A percentile compares a stretch with the other conserved stretches of the same genome.
phyloP scores from a whole-genome alignment of 805 yeast genomes.

The Ogataea naganishii region DNA sequence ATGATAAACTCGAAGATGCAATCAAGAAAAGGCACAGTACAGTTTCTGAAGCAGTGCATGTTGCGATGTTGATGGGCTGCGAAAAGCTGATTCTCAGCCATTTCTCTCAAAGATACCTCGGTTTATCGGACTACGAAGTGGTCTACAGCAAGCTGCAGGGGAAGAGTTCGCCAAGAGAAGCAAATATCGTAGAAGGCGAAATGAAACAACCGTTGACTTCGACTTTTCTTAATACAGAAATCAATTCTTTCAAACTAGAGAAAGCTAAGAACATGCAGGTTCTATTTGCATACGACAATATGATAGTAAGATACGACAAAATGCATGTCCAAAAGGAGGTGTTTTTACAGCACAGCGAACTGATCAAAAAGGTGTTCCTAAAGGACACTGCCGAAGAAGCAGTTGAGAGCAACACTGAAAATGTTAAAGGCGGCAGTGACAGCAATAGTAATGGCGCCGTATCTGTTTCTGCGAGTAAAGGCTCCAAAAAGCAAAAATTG shows the following conservation, averaged over 20 bases:
- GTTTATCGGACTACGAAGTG: constrained; percentile 24
- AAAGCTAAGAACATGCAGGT: constrained; percentile 19
- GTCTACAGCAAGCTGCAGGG: too few relatives aligned
- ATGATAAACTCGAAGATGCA: constrained; percentile 72
- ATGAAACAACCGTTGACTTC: too few relatives aligned
- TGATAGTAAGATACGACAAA: constrained; percentile 38
- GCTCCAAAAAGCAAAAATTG: too few relatives aligned
- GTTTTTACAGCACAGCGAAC: constrained; percentile 12
- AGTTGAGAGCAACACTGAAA: too few relatives aligned
- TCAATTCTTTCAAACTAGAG: constrained; percentile 5
- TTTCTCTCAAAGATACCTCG: constrained; percentile 83
- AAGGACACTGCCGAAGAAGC: too few relatives aligned
- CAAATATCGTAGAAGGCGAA: too few relatives aligned
- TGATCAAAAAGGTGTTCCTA: too few relatives aligned
- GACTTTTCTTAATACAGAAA: too few relatives aligned
- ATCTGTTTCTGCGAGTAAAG: too few relatives aligned
- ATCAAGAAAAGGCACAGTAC: constrained; percentile 79
- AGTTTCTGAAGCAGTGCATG: constrained; percentile 71
- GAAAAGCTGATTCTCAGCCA: constrained; percentile 73
- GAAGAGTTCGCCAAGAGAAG: too few relatives aligned
- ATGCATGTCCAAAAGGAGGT: constrained; percentile 27
- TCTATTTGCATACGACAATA: constrained; percentile 59
- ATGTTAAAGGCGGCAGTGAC: too few relatives aligned
- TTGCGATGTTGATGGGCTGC: constrained; percentile 66
- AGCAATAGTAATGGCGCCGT: too few relatives aligned